Conservation (phyloP, 2,329 filamentous ascomycete genomes). For the Sporothrix protearum region DNA sequence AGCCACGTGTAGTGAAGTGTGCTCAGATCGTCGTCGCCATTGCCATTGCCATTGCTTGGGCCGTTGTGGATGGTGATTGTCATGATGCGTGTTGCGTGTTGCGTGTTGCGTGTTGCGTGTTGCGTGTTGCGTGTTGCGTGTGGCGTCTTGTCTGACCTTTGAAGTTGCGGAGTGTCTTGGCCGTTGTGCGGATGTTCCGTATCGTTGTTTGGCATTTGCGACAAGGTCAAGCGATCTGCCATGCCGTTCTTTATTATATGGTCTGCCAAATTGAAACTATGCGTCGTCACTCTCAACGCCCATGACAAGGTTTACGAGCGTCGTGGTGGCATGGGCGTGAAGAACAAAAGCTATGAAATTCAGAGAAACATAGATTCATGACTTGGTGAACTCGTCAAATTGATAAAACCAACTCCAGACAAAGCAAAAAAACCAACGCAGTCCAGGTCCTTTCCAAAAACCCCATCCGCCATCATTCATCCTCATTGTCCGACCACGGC, state of each 20-base stretch:
- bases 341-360: not conserved
- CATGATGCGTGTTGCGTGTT: not conserved
- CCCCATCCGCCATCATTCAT: not conserved
- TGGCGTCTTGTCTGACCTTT: too few species aligned
- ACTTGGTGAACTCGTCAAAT: not conserved
- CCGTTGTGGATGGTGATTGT: not conserved
- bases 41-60: too few species aligned
- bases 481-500: too few species aligned
- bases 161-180: too few species aligned
- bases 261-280: not conserved
- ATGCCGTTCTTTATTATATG: not conserved
- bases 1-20: slow-evolving; percentile 4
- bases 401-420: not conserved
- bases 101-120: not conserved
- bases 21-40: not conserved
- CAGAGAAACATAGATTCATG: not conserved
- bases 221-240: too few species aligned
- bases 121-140: too few species aligned
- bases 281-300: too few species aligned
- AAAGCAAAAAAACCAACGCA: not conserved
- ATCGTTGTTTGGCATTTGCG: too few species aligned
- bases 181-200: too few species aligned
- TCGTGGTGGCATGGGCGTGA: not conserved
- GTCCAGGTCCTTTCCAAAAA: not conserved
- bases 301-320: not conserved